A percentile compares a stretch with the other conserved stretches of the same genome.
Conservation (phyloP, 352 stramenopile genomes). For the Saprolegnia diclina region DNA sequence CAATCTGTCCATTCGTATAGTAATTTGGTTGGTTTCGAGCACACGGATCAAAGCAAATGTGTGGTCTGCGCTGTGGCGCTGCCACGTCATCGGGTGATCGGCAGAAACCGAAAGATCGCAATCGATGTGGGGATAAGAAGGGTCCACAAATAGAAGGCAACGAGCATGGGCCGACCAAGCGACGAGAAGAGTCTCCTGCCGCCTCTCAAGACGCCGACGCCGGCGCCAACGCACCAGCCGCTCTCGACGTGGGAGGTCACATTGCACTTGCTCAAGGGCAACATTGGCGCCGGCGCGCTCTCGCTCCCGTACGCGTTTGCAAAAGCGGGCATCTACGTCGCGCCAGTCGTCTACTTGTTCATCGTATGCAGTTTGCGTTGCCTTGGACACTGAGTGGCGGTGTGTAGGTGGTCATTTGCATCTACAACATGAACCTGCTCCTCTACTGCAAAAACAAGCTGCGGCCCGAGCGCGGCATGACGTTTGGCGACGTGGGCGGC, state of each 20-base stretch:
- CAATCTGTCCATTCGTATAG: too few relatives aligned
- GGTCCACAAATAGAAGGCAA: background rate
- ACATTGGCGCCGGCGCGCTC: conserved; percentile 72
- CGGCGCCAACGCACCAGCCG: background rate
- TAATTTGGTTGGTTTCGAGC: too few relatives aligned
- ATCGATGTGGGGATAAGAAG: background rate
- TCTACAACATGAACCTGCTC: conserved; percentile 82
- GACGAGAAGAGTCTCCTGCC: background rate
- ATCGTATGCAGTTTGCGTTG: conserved; percentile 33
- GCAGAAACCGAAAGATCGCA: conserved; percentile 1
- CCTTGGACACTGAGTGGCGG: background rate
- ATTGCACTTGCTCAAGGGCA: conserved; percentile 69
- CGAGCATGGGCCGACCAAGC: background rate
- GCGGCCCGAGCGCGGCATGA: conserved; percentile 47
- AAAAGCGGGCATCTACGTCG: conserved; percentile 58
- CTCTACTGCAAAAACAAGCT: conserved; percentile 59
- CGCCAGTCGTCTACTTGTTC: conserved; percentile 51
- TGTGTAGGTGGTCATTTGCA: conserved; percentile 52
- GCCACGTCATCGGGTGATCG: too few relatives aligned
- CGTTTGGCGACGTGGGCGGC: conserved; percentile 63
- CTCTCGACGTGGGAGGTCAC: conserved; percentile 29
- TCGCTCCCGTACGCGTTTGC: conserved; percentile 73
- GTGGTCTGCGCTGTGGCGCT: too few relatives aligned
- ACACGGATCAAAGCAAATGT: too few relatives aligned
- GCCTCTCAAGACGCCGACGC: background rate